These are phyloP conservation scores for Vitis riparia DNA, from an alignment of 164 flowering plant genomes.

Conservation along the genomic window DNA sequence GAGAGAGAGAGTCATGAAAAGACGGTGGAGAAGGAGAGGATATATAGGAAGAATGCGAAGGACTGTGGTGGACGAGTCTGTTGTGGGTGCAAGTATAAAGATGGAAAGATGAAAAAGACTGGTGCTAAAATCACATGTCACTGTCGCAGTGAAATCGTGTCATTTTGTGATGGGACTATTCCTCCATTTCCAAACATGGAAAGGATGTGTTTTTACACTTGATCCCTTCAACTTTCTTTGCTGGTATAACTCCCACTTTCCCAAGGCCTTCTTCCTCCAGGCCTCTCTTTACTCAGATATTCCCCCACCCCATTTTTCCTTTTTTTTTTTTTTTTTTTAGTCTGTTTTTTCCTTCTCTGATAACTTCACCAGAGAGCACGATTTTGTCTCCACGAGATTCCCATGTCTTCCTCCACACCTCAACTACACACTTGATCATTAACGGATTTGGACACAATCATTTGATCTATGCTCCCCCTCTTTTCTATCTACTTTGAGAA, in stretches of 20 bases:
- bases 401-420: conserved; percentile 1
- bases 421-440: conserved; percentile 16
- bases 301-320: neutral
- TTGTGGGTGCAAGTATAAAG: conserved; percentile 30
- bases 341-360: no score
- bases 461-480: conserved; percentile 17
- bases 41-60: neutral
- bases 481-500: conserved; percentile 27
- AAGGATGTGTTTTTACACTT: conserved; percentile 23
- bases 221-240: conserved; percentile 32
- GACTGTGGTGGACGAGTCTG: neutral
- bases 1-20: conserved; percentile 6
- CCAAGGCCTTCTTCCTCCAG: neutral
- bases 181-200: conserved; percentile 38
- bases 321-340: neutral
- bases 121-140: conserved; percentile 39
- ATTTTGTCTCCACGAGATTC: conserved; percentile 2
- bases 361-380: no score
- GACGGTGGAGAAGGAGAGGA: conserved; percentile 18
- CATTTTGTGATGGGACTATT: conserved; percentile 47
- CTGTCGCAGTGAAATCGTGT: conserved; percentile 14
- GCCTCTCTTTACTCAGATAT: neutral
- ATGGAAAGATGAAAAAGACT: conserved; percentile 40
- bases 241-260: conserved; percentile 32
- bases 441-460: conserved; percentile 37